Percentiles rank a stretch among this genome's conserved stretches.
Evolutionary conservation across 306 rosid genomes (phyloP).

Genomic region (Cucumis hystrix): DNA sequence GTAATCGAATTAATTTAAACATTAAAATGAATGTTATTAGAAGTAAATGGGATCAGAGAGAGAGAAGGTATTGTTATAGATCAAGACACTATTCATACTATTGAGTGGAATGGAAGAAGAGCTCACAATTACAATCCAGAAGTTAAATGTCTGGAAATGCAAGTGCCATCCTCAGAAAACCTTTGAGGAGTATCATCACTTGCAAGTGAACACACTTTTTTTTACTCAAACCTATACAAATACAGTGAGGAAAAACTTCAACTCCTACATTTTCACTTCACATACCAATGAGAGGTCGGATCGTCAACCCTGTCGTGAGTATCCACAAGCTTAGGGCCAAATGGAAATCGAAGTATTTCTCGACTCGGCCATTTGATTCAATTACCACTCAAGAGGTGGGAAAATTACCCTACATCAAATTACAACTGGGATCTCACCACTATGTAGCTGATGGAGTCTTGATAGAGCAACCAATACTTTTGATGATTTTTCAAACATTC

Average conservation of each 20-base stretch:
- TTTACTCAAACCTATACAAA: background rate
- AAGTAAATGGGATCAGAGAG: background rate
- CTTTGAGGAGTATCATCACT: background rate
- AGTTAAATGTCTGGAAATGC: background rate
- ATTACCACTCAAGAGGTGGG: background rate
- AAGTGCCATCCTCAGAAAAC: slow-evolving; percentile 4
- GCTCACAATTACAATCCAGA: slow-evolving; percentile 8
- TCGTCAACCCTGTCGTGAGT: background rate
- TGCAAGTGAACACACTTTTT: background rate
- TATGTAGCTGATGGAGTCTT: background rate
- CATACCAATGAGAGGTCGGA: background rate
- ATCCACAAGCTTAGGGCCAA: background rate
- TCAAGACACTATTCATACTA: background rate
- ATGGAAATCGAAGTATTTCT: background rate
- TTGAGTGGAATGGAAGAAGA: slow-evolving; percentile 1
- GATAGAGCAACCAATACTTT: background rate
- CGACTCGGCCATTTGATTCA: background rate
- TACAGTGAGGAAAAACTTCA: background rate
- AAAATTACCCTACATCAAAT: background rate
- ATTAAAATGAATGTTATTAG: background rate
- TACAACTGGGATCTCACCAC: background rate
- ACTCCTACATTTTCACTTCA: background rate
- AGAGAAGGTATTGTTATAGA: background rate
- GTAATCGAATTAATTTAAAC: background rate
- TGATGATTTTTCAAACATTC: background rate